Base-by-base conservation (phyloP, 2,329 filamentous ascomycete genomes). In the Amauroascus niger region DNA sequence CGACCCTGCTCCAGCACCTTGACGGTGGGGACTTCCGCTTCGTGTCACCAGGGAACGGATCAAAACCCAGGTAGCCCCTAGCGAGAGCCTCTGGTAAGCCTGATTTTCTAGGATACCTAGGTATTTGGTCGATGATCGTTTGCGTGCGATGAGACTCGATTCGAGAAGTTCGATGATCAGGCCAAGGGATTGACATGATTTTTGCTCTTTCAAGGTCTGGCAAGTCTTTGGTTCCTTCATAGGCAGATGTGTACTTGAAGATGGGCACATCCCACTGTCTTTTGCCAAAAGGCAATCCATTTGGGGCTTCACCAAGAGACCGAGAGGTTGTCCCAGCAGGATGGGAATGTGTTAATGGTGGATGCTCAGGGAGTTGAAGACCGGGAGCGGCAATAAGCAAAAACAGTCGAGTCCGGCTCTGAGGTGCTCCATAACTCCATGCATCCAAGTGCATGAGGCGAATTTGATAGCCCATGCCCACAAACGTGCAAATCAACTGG, bases 381-480 rank as follows among this genome's bases (percentile, higher is more conserved):
- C 81, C 83, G 0, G 87, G 84, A 0, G 85, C 85, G 0, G 86
- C 79, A 57, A 89, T 84, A 1, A 78, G 73, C 1, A 93, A 74
- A 56, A 94, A 88, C 0, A 91, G 72, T 6, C 88, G 76, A 2
- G 76, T 78, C 3, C 88, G 78, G 2, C 69, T 72, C 63, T 93
- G 87, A 0, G 81, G 71, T 1, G 82, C 80, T 0, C 86, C 85
- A 58, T 79, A 81, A 0, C 78, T 79, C 75, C 84, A 88, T 0
- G 86, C 79, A 58, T 89, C 86, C 18, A 87, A 71, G 0, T 84
- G 72, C 53, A 82, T 80, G 35, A 87, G 76, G 39, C 84, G 79
- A 0, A 81, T 73, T 62, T 94, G 87, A 59, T 93, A 94, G 0
- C 87, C 87, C 58, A 93, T 74, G 0, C 83, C 85, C 0, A 91